Evolutionary conservation across 129 eudicot genomes (phyloP).

Genomic region (Daucus carota): DNA sequence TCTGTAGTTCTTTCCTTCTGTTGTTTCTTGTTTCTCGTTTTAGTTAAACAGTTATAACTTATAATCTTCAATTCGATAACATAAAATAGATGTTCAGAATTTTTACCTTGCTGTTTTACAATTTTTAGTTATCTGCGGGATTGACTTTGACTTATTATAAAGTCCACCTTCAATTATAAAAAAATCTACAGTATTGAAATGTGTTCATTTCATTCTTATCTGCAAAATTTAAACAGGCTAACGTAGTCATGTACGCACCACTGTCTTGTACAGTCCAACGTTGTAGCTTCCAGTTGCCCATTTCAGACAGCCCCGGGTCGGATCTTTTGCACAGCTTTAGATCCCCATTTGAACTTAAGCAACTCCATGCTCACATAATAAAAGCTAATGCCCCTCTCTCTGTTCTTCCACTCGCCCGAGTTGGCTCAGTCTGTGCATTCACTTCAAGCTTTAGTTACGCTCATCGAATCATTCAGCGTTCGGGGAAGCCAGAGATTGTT

Average conservation of each 20-base stretch:
- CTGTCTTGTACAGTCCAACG: conserved; percentile 11
- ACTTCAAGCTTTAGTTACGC: conserved; percentile 47
- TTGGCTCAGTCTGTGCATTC: conserved; percentile 51
- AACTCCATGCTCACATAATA: conserved; percentile 36
- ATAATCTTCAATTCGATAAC: not conserved
- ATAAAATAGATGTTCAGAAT: too few relatives aligned
- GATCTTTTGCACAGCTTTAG: conserved; percentile 29
- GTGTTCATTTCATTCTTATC: too few relatives aligned
- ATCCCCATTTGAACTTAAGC: conserved; percentile 46
- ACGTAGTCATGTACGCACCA: not conserved
- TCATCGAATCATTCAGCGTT: conserved; percentile 22
- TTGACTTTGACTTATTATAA: too few relatives aligned
- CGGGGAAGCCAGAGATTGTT: conserved; percentile 15
- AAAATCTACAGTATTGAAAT: too few relatives aligned
- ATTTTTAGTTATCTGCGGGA: too few relatives aligned
- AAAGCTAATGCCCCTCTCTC: conserved; percentile 29
- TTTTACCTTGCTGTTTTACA: too few relatives aligned
- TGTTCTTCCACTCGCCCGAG: conserved; percentile 29
- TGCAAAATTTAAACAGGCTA: too few relatives aligned
- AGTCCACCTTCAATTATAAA: too few relatives aligned
- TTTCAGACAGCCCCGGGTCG: conserved; percentile 8
- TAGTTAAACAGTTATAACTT: not conserved
- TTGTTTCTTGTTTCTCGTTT: not conserved
- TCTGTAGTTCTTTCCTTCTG: not conserved
- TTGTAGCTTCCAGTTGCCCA: not conserved